A percentile compares a stretch with the other conserved stretches of the same genome.
These are phyloP conservation scores for Pascua guehoae DNA, from an alignment of 1,284 basidiomycete species.

Conservation along the genomic window DNA sequence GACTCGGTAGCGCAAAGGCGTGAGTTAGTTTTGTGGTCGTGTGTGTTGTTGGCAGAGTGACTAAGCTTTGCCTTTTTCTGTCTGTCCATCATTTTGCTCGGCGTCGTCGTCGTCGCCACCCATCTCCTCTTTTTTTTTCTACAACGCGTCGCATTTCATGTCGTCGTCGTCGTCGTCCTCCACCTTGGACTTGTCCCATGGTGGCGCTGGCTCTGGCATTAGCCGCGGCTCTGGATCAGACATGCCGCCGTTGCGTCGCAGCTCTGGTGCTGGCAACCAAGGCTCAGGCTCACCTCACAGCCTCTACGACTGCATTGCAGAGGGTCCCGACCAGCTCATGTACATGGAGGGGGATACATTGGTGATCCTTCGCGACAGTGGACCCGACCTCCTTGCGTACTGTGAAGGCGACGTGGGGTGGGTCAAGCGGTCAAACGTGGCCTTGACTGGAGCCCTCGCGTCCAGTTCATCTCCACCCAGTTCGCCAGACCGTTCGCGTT, in stretches of 20 bases:
- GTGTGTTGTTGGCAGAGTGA: no score
- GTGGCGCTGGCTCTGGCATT: no score
- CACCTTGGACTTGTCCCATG: no score
- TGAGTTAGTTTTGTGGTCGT: constrained; percentile 25
- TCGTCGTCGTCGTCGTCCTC: no score
- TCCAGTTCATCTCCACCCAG: constrained; percentile 6
- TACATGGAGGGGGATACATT: constrained; percentile 81
- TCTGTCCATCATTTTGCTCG: not conserved
- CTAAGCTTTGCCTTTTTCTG: no score
- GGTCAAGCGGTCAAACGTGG: constrained; percentile 56
- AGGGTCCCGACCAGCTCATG: constrained; percentile 76
- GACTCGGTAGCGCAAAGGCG: constrained; percentile 40
- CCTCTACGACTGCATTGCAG: constrained; percentile 66
- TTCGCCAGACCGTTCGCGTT: no score
- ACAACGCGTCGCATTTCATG: no score
- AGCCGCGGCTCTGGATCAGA: no score
- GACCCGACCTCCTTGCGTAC: constrained; percentile 60
- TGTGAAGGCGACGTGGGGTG: constrained; percentile 89
- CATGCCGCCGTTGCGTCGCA: no score
- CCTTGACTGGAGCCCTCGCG: not conserved
- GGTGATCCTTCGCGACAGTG: constrained; percentile 70
- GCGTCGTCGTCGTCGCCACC: not conserved
- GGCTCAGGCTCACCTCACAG: constrained; percentile 21
- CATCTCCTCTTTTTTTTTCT: no score
- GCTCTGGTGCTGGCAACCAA: not conserved